These are phyloP conservation scores for Sphagnum magellanicum DNA, from an alignment of 228 moss, liverwort and hornwort species.

Conservation along the genomic window DNA sequence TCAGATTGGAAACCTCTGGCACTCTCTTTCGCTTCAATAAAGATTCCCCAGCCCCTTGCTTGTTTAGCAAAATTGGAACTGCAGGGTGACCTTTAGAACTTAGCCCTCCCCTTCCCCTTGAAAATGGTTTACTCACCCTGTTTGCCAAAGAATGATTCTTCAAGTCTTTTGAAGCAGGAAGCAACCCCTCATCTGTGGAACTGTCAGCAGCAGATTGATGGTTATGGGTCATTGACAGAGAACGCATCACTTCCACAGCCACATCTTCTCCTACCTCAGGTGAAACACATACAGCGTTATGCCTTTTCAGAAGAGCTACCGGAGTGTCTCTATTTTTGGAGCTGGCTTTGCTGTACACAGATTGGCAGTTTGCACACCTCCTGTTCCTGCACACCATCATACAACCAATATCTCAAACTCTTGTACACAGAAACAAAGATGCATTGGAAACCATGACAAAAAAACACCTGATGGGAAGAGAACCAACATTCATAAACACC, in stretches of 20 bases:
- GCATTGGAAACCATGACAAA: background rate
- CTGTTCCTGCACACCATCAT: constrained; percentile 1
- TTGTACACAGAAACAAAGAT: background rate
- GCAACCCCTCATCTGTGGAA: background rate
- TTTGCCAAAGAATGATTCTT: background rate
- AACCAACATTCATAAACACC: too few relatives aligned
- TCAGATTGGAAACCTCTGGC: background rate
- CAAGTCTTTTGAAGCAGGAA: background rate
- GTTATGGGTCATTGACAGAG: constrained; percentile 3
- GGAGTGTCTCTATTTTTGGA: background rate
- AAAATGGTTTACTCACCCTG: background rate
- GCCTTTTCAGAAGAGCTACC: background rate
- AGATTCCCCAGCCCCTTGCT: background rate
- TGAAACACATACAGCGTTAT: background rate
- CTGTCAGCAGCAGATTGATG: background rate
- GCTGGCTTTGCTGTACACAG: background rate
- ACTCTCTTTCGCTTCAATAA: background rate
- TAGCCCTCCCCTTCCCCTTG: background rate
- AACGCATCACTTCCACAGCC: constrained; percentile 3
- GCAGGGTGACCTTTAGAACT: background rate
- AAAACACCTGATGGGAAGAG: too few relatives aligned
- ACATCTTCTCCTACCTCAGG: background rate
- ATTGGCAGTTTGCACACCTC: constrained; percentile 3
- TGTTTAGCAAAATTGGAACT: background rate
- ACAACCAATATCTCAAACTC: background rate